A percentile compares a stretch with the other conserved stretches of the same genome.
Evolutionary conservation across 305 asterid species (phyloP).

Genomic region (Rubia balearica): DNA sequence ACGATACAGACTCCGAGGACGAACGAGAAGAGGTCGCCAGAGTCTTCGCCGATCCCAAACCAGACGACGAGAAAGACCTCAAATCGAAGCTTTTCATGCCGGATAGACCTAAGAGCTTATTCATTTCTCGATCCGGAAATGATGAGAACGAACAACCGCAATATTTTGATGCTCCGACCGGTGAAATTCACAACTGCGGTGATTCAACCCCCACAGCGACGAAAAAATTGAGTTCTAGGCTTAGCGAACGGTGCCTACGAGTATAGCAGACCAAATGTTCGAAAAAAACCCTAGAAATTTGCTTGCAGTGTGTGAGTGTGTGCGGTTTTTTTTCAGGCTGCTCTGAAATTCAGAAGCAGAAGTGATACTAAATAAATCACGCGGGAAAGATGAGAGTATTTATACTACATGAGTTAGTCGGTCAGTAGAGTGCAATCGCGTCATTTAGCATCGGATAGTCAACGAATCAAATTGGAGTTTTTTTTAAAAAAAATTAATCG

Average conservation of each 20-base stretch:
- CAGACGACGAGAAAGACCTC: slow-evolving; percentile 40
- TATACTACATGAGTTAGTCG: not conserved
- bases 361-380: not conserved
- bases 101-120: slow-evolving; percentile 54
- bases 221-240: not conserved
- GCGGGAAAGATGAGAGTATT: slow-evolving; percentile 3
- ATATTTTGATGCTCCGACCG: not conserved
- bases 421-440: too few relatives aligned
- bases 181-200: not conserved
- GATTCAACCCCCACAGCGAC: not conserved
- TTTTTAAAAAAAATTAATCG: too few relatives aligned
- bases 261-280: not conserved
- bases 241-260: not conserved
- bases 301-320: slow-evolving; percentile 6
- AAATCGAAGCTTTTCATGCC: slow-evolving; percentile 67
- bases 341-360: slow-evolving; percentile 5
- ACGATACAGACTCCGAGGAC: slow-evolving; percentile 42
- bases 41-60: slow-evolving; percentile 41
- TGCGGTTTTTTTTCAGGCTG: not conserved
- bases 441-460: too few relatives aligned
- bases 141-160: not conserved
- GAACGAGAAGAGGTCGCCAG: slow-evolving; percentile 37
- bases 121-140: slow-evolving; percentile 42
- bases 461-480: too few relatives aligned
- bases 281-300: not conserved